Conservation (phyloP, 345 rosid genomes). For the Lumnitzera littorea region DNA sequence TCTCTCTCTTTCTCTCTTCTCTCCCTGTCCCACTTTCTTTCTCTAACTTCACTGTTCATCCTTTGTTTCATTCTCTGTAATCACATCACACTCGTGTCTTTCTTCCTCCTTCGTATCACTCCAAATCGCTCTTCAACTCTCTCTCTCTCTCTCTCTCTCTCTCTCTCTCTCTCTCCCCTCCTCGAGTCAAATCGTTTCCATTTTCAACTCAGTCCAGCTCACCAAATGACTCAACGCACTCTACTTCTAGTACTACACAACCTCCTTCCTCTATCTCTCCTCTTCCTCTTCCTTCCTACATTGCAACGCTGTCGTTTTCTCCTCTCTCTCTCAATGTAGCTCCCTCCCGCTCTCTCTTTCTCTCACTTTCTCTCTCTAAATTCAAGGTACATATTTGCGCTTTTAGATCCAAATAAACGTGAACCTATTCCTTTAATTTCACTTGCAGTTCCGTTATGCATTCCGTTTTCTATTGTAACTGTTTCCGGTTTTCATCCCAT, state of each 20-base stretch:
- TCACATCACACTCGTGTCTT: not conserved
- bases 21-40: no score
- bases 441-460: no score
- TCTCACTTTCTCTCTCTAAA: constrained; percentile 14
- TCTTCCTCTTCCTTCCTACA: constrained; percentile 6
- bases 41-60: no score
- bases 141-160: not conserved
- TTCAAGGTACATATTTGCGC: not conserved
- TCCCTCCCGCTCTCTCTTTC: not conserved
- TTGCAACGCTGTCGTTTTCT: constrained; percentile 12
- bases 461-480: no score
- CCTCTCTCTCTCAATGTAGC: not conserved
- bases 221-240: constrained; percentile 4
- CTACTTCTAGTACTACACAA: constrained; percentile 1
- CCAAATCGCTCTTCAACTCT: not conserved
- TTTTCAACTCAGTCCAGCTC: constrained; percentile 1
- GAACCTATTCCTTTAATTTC: no score
- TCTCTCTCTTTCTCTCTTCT: not conserved
- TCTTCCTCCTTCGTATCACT: not conserved
- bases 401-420: not conserved
- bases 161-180: not conserved
- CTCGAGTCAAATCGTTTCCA: not conserved
- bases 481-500: no score
- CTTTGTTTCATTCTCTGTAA: constrained; percentile 2
- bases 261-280: constrained; percentile 6